Conservation (phyloP, 2,329 filamentous ascomycete genomes). For the Colletotrichum horii region DNA sequence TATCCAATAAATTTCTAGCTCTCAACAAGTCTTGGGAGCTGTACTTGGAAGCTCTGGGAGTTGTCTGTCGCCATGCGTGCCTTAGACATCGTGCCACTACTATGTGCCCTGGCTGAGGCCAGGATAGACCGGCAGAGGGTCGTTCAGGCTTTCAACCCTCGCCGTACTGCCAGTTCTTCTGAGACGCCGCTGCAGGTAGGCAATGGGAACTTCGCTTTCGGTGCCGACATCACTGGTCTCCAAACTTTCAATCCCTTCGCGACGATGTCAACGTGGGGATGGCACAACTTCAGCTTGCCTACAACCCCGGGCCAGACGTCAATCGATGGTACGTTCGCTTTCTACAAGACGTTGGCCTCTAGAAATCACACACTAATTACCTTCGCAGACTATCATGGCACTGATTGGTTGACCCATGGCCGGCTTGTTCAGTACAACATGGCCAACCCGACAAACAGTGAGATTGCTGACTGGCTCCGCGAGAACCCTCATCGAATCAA, state of each 20-base stretch:
- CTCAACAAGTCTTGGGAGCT: background rate
- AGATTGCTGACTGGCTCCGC: constrained; percentile 48
- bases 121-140: constrained; percentile 36
- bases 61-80: background rate
- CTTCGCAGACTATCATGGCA: constrained; percentile 39
- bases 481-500: constrained; percentile 58
- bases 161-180: constrained; percentile 49
- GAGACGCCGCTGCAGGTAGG: constrained; percentile 58
- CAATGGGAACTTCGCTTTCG: constrained; percentile 55
- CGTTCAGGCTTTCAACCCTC: constrained; percentile 49
- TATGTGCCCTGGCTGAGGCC: constrained; percentile 23
- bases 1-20: background rate
- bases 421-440: constrained; percentile 46
- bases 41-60: background rate
- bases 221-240: constrained; percentile 50
- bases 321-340: background rate
- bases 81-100: constrained; percentile 13
- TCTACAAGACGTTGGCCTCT: background rate
- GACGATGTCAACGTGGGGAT: constrained; percentile 54
- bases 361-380: background rate
- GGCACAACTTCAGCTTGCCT: constrained; percentile 54
- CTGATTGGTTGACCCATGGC: constrained; percentile 49
- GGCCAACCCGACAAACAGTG: constrained; percentile 43
- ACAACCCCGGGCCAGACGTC: constrained; percentile 38
- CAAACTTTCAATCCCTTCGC: constrained; percentile 51